Evolutionary conservation across 768 basidiomycete genomes (phyloP).

Genomic region (Holtermanniella nyarrowii): DNA sequence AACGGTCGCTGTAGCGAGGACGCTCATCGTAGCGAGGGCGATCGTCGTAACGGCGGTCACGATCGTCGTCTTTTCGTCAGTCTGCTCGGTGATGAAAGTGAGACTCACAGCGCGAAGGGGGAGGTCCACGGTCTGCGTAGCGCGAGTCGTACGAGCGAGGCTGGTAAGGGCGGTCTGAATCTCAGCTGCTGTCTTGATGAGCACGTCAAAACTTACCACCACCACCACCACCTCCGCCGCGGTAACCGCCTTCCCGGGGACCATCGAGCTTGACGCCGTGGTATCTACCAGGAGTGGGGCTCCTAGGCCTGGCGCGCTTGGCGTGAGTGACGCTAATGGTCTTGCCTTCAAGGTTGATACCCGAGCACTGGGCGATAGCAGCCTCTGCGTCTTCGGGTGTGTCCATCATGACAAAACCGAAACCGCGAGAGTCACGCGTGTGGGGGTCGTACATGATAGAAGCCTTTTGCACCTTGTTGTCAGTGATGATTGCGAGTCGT

Average conservation of each 20-base stretch:
- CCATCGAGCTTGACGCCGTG: conserved; percentile 46
- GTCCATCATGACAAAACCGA: conserved; percentile 85
- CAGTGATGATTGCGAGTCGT: neutral
- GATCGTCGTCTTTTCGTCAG: conserved; percentile 43
- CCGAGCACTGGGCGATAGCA: conserved; percentile 71
- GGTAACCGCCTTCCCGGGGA: conserved; percentile 67
- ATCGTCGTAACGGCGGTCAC: conserved; percentile 43
- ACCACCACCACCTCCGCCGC: conserved; percentile 12
- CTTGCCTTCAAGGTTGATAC: conserved; percentile 79
- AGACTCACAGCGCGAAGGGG: conserved; percentile 43
- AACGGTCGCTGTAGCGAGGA: conserved; percentile 52
- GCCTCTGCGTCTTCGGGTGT: conserved; percentile 80
- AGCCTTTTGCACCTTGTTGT: conserved; percentile 52
- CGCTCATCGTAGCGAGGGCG: conserved; percentile 58
- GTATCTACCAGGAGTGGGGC: conserved; percentile 83
- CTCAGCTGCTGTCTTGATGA: too few species aligned
- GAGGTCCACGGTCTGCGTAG: conserved; percentile 54
- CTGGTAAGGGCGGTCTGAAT: conserved; percentile 74
- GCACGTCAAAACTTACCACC: conserved; percentile 10
- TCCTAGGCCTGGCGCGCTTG: conserved; percentile 38
- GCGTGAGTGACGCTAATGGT: conserved; percentile 69
- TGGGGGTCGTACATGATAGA: conserved; percentile 61
- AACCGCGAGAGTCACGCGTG: conserved; percentile 61
- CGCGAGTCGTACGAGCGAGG: conserved; percentile 84
- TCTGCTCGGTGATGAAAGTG: conserved; percentile 5